Evolutionary conservation across 192 early-diverging fungal species (phyloP).

Genomic region (Mycoemilia scoparia): DNA sequence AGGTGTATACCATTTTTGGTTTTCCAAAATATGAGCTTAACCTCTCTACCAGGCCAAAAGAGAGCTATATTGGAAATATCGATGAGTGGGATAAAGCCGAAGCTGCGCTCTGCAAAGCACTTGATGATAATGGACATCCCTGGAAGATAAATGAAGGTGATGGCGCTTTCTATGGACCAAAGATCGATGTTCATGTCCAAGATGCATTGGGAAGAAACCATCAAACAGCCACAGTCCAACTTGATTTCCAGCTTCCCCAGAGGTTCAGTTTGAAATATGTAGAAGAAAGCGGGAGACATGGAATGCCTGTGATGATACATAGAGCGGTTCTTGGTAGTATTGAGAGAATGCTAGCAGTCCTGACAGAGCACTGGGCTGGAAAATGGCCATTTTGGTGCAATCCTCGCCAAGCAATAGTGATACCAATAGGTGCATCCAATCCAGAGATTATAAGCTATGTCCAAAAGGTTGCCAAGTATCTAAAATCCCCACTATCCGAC

Average conservation of each 20-base stretch:
- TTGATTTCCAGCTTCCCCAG: slow-evolving; percentile 86
- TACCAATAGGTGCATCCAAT: slow-evolving; percentile 35
- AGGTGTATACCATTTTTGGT: slow-evolving; percentile 58
- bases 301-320: slow-evolving; percentile 86
- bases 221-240: slow-evolving; percentile 88
- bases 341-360: slow-evolving; percentile 89
- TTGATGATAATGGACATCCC: slow-evolving; percentile 34
- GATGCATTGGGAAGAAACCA: slow-evolving; percentile 68
- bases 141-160: slow-evolving; percentile 71
- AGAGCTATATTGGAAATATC: slow-evolving; percentile 49
- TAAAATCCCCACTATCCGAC: not conserved
- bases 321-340: slow-evolving; percentile 77
- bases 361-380: slow-evolving; percentile 82
- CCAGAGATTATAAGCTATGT: slow-evolving; percentile 50
- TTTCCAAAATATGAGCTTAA: slow-evolving; percentile 62
- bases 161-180: slow-evolving; percentile 94
- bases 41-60: slow-evolving; percentile 61
- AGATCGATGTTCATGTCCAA: slow-evolving; percentile 75
- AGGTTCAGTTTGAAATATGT: slow-evolving; percentile 65
- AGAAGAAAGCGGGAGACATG: slow-evolving; percentile 38
- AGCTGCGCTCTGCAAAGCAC: slow-evolving; percentile 42
- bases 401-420: slow-evolving; percentile 73
- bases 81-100: slow-evolving; percentile 73
- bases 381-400: slow-evolving; percentile 91
- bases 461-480: slow-evolving; percentile 27